These are phyloP conservation scores for Moricandia arvensis DNA, from an alignment of 345 rosid species.

Conservation along the genomic window DNA sequence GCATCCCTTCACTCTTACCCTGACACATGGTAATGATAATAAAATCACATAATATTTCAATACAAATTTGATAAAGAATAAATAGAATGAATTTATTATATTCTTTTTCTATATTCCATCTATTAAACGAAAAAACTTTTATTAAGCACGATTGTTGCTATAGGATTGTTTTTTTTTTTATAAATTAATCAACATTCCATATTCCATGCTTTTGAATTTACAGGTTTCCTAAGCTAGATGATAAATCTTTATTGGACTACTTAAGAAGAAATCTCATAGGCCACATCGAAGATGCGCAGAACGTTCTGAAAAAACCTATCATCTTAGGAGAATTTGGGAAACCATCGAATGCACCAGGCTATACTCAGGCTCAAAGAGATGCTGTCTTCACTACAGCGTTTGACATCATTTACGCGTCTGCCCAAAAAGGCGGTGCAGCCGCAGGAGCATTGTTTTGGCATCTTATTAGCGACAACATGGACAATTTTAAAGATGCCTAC, in stretches of 20 bases:
- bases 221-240: constrained; percentile 66
- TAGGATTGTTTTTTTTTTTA: neutral
- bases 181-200: neutral
- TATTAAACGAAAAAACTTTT: no score
- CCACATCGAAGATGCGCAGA: constrained; percentile 69
- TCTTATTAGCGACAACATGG: constrained; percentile 65
- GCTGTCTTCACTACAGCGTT: constrained; percentile 54
- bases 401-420: constrained; percentile 61
- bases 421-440: constrained; percentile 68
- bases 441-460: constrained; percentile 93
- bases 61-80: neutral
- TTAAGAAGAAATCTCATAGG: constrained; percentile 57
- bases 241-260: constrained; percentile 45
- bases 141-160: no score
- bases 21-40: constrained; percentile 60
- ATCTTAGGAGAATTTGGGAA: constrained; percentile 79
- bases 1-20: constrained; percentile 69
- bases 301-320: constrained; percentile 72
- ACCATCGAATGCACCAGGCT: constrained; percentile 47
- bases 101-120: no score
- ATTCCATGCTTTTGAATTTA: neutral
- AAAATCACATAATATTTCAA: neutral
- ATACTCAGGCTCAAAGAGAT: constrained; percentile 58
- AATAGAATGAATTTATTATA: neutral
- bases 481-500: constrained; percentile 52